Evolutionary conservation across 2,329 filamentous ascomycete species (phyloP).

Genomic region (Onygenales sp.): DNA sequence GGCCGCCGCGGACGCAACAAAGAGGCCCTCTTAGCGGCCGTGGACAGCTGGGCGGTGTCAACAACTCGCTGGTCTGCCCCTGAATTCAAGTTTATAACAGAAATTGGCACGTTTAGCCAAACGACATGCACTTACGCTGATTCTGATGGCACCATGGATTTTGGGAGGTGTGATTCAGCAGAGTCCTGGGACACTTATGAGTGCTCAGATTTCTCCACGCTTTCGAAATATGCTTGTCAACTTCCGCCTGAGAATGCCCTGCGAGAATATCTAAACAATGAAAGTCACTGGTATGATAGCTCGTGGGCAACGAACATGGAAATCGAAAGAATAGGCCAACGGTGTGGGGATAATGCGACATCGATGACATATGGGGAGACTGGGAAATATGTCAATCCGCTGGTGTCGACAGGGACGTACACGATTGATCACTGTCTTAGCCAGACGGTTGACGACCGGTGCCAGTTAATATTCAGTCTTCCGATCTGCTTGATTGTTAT

Average conservation of each 20-base stretch:
- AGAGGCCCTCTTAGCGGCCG: neutral
- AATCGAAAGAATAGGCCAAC: slow-evolving; percentile 2
- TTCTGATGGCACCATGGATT: too few species aligned
- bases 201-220: neutral
- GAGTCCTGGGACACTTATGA: neutral
- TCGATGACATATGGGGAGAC: neutral
- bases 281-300: neutral
- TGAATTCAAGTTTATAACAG: neutral
- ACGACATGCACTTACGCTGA: too few species aligned
- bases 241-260: neutral
- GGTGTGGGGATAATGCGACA: too few species aligned
- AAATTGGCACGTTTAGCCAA: neutral
- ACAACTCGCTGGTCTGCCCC: neutral
- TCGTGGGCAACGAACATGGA: slow-evolving; percentile 1
- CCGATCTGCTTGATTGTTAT: slow-evolving; percentile 14
- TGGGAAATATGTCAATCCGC: neutral
- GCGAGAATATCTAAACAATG: neutral
- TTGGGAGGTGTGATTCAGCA: too few species aligned
- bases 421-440: slow-evolving; percentile 1
- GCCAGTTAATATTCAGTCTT: slow-evolving; percentile 13
- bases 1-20: slow-evolving; percentile 7
- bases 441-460: slow-evolving; percentile 10
- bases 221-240: neutral
- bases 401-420: neutral
- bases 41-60: neutral